Conservation (phyloP, 2,329 filamentous ascomycete genomes). For the Clathrospora elynae region DNA sequence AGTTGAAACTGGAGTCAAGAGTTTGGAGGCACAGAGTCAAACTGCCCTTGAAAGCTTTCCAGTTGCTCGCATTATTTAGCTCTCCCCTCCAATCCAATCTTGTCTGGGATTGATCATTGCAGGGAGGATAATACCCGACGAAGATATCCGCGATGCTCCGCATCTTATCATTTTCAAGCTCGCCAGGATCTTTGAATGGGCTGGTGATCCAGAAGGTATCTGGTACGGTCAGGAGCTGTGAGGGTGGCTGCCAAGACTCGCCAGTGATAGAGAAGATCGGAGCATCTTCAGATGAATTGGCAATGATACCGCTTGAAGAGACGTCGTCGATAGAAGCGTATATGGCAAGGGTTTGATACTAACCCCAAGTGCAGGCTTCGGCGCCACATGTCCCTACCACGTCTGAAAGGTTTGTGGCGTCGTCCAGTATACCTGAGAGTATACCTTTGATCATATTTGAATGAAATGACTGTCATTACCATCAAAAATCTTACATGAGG, state of each 20-base stretch:
- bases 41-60: conserved; percentile 1
- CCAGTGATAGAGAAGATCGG: neutral
- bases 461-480: neutral
- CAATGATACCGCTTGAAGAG: neutral
- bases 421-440: neutral
- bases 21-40: neutral
- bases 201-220: conserved; percentile 4
- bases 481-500: neutral
- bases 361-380: conserved; percentile 1
- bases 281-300: neutral
- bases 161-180: neutral
- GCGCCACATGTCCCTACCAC: neutral
- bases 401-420: neutral
- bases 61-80: neutral
- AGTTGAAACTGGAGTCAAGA: neutral
- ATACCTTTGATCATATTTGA: neutral
- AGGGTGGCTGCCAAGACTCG: neutral
- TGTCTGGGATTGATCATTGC: neutral
- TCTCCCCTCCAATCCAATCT: neutral
- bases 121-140: conserved; percentile 2
- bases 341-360: conserved; percentile 5
- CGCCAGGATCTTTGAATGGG: neutral
- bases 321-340: conserved; percentile 2
- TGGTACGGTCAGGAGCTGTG: neutral
- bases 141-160: conserved; percentile 2